A percentile compares a stretch with the other conserved stretches of the same genome.
Conservation (phyloP, 2,329 filamentous ascomycete species). For the Paecilomyces variotii region DNA sequence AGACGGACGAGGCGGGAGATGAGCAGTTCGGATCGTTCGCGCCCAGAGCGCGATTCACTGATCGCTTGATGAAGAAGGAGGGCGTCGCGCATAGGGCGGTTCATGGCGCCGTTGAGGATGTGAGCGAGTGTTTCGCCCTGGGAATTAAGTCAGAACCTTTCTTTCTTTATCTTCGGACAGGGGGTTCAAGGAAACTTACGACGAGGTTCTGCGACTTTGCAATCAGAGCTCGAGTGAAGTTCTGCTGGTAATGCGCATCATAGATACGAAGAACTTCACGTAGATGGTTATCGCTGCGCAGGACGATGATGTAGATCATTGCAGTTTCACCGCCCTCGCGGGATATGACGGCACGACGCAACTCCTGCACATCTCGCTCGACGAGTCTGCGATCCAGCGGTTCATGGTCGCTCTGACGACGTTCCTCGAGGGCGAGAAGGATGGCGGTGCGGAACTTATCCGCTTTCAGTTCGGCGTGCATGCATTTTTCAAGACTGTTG, state of each 20-base stretch:
- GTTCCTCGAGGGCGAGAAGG: constrained; percentile 71
- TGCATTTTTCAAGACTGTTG: constrained; percentile 72
- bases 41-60: constrained; percentile 59
- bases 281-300: constrained; percentile 73
- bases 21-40: constrained; percentile 75
- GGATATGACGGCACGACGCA: constrained; percentile 60
- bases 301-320: constrained; percentile 78
- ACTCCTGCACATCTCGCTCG: constrained; percentile 61
- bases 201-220: constrained; percentile 87
- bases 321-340: constrained; percentile 72
- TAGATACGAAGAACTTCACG: constrained; percentile 72
- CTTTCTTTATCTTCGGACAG: not conserved
- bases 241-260: constrained; percentile 62
- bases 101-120: constrained; percentile 93
- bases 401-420: constrained; percentile 73
- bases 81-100: constrained; percentile 86
- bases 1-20: constrained; percentile 80
- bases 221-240: constrained; percentile 82
- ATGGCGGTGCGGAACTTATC: constrained; percentile 94
- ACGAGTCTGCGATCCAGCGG: constrained; percentile 54
- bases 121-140: constrained; percentile 92
- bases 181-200: constrained; percentile 49
- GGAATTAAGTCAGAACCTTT: constrained; percentile 3
- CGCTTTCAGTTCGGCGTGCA: constrained; percentile 86
- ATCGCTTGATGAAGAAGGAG: constrained; percentile 87